phyloP scores from a whole-genome alignment of 1,284 basidiomycete species.

The Cerioporus squamosus region DNA sequence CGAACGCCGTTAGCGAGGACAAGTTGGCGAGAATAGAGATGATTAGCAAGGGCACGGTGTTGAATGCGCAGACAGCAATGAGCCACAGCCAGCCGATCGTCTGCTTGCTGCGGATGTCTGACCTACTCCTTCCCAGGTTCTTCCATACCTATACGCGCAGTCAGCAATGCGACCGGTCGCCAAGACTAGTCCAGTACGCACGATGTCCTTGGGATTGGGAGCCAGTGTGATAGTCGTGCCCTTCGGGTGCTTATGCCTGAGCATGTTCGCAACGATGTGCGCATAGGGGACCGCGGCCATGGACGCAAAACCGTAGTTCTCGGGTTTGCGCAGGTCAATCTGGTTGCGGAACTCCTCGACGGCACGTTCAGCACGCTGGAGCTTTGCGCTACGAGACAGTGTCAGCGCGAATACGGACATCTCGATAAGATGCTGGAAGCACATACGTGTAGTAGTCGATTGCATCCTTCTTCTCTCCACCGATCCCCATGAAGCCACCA shows the following conservation, averaged over 20 bases:
- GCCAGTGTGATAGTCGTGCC: constrained; percentile 75
- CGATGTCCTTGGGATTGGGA: constrained; percentile 87
- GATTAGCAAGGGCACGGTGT: constrained; percentile 86
- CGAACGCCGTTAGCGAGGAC: constrained; percentile 65
- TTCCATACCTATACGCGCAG: constrained; percentile 72
- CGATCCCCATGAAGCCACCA: constrained; percentile 75
- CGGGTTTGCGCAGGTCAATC: constrained; percentile 78
- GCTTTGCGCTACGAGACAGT: constrained; percentile 55
- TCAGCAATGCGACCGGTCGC: constrained; percentile 18
- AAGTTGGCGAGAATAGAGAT: constrained; percentile 86
- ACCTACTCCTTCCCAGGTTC: constrained; percentile 80
- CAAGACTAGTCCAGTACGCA: constrained; percentile 41
- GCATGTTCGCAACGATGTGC: constrained; percentile 78
- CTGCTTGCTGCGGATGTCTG: constrained; percentile 68
- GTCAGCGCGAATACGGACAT: not conserved
- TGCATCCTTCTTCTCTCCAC: constrained; percentile 79
- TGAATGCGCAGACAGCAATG: constrained; percentile 82
- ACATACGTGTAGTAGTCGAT: constrained; percentile 84
- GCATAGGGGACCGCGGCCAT: constrained; percentile 94
- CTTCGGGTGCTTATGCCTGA: constrained; percentile 71
- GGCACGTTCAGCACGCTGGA: constrained; percentile 76
- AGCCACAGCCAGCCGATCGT: constrained; percentile 80
- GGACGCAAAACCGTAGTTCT: constrained; percentile 93
- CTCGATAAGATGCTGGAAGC: not conserved
- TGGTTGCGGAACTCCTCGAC: constrained; percentile 81